phyloP scores from a whole-genome alignment of 2,329 filamentous ascomycete genomes.

The Capronia epimyces region DNA sequence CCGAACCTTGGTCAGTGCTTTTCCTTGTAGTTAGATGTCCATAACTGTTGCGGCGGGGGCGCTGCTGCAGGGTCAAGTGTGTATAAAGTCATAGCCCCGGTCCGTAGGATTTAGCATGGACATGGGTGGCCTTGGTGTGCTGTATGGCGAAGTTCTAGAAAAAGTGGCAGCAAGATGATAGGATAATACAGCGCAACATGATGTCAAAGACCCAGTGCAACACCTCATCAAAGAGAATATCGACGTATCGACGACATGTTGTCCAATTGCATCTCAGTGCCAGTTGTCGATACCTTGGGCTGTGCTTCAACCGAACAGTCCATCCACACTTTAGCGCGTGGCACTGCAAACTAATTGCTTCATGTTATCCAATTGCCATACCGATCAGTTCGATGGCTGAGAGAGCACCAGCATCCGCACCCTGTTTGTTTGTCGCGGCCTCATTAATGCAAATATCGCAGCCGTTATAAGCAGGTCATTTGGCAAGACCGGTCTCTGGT shows the following conservation, averaged over 20 bases:
- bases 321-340: not conserved
- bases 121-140: not conserved
- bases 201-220: not conserved
- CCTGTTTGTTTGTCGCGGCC: not conserved
- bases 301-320: not conserved
- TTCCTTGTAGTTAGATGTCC: not conserved
- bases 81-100: not conserved
- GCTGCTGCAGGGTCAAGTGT: not conserved
- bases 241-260: no score
- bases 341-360: not conserved
- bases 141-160: not conserved
- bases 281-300: not conserved
- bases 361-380: not conserved
- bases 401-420: not conserved
- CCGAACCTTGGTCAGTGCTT: not conserved
- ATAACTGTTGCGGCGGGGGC: not conserved
- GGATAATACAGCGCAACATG: not conserved
- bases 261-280: not conserved
- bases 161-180: not conserved
- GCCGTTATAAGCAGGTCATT: not conserved
- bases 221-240: no score
- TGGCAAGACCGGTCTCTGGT: not conserved
- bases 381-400: no score
- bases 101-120: not conserved
- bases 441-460: not conserved